A percentile compares a stretch with the other conserved stretches of the same genome.
These are phyloP conservation scores for Pelargonium cotyledonis DNA, from an alignment of 441 rosid genomes.

Conservation along the genomic window DNA sequence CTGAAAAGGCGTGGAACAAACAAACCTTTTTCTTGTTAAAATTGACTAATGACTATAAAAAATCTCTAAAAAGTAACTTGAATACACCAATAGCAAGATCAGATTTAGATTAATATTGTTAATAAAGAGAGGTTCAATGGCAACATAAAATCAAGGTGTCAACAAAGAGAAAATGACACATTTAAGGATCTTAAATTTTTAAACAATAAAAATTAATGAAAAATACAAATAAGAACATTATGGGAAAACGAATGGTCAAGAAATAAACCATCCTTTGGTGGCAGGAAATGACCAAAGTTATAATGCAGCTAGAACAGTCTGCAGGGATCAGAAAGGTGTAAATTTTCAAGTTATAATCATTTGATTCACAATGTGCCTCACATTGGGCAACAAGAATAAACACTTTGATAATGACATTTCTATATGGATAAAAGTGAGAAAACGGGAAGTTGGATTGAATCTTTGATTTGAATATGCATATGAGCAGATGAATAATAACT, in stretches of 20 bases:
- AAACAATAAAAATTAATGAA: not conserved
- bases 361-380: not conserved
- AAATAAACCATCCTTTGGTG: not conserved
- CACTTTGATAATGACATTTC: not conserved
- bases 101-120: not conserved
- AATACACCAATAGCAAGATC: constrained; percentile 1
- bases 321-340: not conserved
- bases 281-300: not conserved
- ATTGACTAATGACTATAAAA: not conserved
- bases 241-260: not conserved
- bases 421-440: not conserved
- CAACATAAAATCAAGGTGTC: not conserved
- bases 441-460: not conserved
- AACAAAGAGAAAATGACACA: not conserved
- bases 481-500: too few species aligned
- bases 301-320: not conserved
- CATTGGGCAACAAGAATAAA: not conserved
- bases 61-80: not conserved
- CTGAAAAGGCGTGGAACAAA: constrained; percentile 33
- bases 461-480: too few species aligned
- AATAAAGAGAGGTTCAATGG: not conserved
- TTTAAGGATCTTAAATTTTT: not conserved
- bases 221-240: not conserved
- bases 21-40: not conserved
- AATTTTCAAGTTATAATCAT: not conserved